Conservation (phyloP, 75 land plant genomes). For the Adiantum capillusveneris region DNA sequence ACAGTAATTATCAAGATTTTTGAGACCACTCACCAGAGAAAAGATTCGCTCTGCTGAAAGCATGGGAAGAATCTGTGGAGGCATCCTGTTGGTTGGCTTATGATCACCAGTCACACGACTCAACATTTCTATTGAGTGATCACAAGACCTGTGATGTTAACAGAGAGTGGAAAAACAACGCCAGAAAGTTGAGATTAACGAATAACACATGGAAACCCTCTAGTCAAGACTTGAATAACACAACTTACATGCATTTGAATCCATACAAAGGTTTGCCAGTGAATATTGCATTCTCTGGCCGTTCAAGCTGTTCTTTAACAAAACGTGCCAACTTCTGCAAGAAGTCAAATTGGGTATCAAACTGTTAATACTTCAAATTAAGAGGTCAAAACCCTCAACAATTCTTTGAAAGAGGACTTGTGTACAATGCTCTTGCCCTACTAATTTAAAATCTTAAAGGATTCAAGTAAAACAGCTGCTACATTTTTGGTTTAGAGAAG, state of each 20-base stretch:
- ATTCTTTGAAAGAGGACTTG: too few relatives aligned
- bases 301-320: conserved; percentile 23
- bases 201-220: too few relatives aligned
- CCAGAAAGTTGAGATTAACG: too few relatives aligned
- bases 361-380: neutral
- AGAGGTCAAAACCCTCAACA: too few relatives aligned
- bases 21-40: conserved; percentile 11
- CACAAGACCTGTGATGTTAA: conserved; percentile 34
- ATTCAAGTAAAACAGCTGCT: too few relatives aligned
- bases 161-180: too few relatives aligned
- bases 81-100: conserved; percentile 31
- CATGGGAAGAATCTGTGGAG: conserved; percentile 28
- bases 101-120: conserved; percentile 15
- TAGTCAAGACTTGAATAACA: too few relatives aligned
- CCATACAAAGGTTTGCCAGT: conserved; percentile 37
- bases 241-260: conserved; percentile 34
- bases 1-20: too few relatives aligned
- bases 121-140: conserved; percentile 27
- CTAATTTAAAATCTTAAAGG: too few relatives aligned
- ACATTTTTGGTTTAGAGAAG: too few relatives aligned
- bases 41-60: conserved; percentile 33
- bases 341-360: neutral
- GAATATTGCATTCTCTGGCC: conserved; percentile 35
- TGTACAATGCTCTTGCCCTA: too few relatives aligned
- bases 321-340: conserved; percentile 20